These are phyloP conservation scores for Fusarium albidum DNA, from an alignment of 2,329 filamentous ascomycete genomes.

Conservation along the genomic window DNA sequence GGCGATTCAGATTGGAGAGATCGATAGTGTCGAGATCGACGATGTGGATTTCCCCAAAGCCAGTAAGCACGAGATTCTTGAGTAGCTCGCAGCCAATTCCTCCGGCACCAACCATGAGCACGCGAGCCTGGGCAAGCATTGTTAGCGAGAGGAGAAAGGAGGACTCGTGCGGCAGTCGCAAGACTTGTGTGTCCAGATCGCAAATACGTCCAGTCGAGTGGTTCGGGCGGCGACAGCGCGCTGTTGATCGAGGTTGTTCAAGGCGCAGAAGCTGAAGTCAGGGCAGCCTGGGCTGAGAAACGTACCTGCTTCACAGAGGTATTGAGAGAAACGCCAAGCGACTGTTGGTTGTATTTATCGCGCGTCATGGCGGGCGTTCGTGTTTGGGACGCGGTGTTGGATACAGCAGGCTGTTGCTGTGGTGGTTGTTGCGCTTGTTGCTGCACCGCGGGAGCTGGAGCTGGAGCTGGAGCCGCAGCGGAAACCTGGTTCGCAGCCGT, in stretches of 20 bases:
- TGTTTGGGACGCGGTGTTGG: constrained; percentile 36
- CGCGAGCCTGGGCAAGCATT: constrained; percentile 68
- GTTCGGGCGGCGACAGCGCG: constrained; percentile 6
- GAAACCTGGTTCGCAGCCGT: constrained; percentile 32
- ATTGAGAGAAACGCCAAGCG: constrained; percentile 72
- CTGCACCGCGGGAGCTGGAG: constrained; percentile 9
- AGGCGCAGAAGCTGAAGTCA: constrained; percentile 13
- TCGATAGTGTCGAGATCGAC: constrained; percentile 99
- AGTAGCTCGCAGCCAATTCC: constrained; percentile 97
- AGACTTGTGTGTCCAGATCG: background rate
- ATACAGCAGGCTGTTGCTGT: constrained; percentile 28
- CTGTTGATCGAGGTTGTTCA: constrained; percentile 15
- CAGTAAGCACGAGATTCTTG: constrained; percentile 92
- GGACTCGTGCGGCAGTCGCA: background rate
- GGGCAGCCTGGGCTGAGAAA: constrained; percentile 9
- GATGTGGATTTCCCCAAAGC: constrained; percentile 92
- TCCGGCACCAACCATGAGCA: constrained; percentile 94
- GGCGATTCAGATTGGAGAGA: constrained; percentile 94
- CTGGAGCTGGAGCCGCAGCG: constrained; percentile 25
- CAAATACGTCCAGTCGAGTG: background rate
- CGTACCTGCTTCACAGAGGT: constrained; percentile 73
- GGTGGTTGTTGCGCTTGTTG: constrained; percentile 26
- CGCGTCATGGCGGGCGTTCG: constrained; percentile 48
- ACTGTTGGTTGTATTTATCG: constrained; percentile 68
- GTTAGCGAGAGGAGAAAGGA: constrained; percentile 25